Percentiles rank a stretch among this genome's conserved stretches.
Evolutionary conservation across 176 grass and related monocot genomes (phyloP).

Genomic region (Thinopyrum elongatum): DNA sequence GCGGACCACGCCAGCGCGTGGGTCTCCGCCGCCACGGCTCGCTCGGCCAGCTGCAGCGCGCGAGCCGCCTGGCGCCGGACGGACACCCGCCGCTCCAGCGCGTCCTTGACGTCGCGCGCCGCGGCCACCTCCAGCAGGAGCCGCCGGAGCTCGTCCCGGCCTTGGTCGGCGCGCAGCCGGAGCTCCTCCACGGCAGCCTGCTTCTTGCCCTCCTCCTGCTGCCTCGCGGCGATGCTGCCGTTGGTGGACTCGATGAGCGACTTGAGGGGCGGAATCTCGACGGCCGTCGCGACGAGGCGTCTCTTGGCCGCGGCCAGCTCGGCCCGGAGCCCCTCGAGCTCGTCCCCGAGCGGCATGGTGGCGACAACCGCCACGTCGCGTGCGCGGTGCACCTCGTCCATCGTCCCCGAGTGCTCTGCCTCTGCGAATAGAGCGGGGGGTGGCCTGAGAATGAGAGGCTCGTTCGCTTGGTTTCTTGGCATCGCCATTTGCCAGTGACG

Average conservation of each 20-base stretch:
- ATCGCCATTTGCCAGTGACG: neutral
- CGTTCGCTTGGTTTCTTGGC: constrained; percentile 6
- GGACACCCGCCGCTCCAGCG: constrained; percentile 26
- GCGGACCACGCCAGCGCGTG: constrained; percentile 40
- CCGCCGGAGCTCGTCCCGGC: constrained; percentile 14
- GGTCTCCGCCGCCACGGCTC: constrained; percentile 30
- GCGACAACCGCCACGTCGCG: constrained; percentile 20
- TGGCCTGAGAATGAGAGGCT: neutral
- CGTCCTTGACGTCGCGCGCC: constrained; percentile 13
- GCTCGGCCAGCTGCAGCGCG: constrained; percentile 36
- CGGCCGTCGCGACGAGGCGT: constrained; percentile 32
- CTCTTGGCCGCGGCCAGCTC: constrained; percentile 32
- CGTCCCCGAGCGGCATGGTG: constrained; percentile 31
- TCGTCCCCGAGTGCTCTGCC: constrained; percentile 3
- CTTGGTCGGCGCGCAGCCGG: neutral
- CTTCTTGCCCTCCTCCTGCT: constrained; percentile 30
- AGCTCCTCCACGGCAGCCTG: constrained; percentile 24
- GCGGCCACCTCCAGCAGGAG: constrained; percentile 26
- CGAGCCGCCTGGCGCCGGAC: constrained; percentile 30
- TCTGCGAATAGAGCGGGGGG: neutral
- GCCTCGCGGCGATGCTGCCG: neutral
- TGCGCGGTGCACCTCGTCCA: constrained; percentile 33
- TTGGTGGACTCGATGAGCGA: constrained; percentile 36
- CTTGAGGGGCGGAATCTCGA: constrained; percentile 27
- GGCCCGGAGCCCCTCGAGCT: constrained; percentile 36